phyloP scores from a whole-genome alignment of 345 rosid genomes.

The Kernera saxatilis region DNA sequence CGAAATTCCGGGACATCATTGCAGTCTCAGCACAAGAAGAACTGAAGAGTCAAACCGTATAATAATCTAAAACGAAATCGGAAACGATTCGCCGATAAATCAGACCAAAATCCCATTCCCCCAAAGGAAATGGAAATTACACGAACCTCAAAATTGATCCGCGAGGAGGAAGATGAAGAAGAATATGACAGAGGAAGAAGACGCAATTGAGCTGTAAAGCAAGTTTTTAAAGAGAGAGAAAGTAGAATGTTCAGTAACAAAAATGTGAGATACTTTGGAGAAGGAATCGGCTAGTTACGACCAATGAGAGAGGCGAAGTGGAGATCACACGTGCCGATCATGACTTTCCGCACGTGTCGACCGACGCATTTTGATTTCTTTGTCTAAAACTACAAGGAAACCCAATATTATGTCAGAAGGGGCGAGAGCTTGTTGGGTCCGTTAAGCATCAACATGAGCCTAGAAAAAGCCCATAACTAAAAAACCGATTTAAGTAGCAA shows the following conservation, averaged over 20 bases:
- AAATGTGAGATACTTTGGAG: conserved; percentile 28
- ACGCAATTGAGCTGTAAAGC: conserved; percentile 45
- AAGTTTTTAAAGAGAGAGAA: conserved; percentile 26
- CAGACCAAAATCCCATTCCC: conserved; percentile 12
- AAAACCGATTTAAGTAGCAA: not conserved
- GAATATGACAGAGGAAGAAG: conserved; percentile 32
- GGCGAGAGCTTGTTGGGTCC: not conserved
- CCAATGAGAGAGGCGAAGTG: conserved; percentile 15
- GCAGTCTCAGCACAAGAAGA: conserved; percentile 10
- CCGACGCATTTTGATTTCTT: conserved; percentile 59
- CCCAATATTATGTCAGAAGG: not conserved
- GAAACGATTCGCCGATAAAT: not conserved
- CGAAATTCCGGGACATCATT: not conserved
- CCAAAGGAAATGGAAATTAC: not conserved
- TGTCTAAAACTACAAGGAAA: not conserved
- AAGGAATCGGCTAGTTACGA: conserved; percentile 22
- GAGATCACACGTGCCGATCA: conserved; percentile 21
- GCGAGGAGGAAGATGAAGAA: conserved; percentile 29
- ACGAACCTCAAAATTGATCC: conserved; percentile 42
- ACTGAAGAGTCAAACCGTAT: conserved; percentile 20
- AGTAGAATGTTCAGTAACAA: conserved; percentile 5
- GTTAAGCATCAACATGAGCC: not conserved
- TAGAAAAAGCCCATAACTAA: not conserved
- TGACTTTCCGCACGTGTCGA: conserved; percentile 51
- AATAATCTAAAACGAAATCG: conserved; percentile 9